Percentiles rank a stretch among this genome's conserved stretches.
Evolutionary conservation across 495 filamentous ascomycete species (phyloP).

Genomic region (Diplogelasinospora grovesii): DNA sequence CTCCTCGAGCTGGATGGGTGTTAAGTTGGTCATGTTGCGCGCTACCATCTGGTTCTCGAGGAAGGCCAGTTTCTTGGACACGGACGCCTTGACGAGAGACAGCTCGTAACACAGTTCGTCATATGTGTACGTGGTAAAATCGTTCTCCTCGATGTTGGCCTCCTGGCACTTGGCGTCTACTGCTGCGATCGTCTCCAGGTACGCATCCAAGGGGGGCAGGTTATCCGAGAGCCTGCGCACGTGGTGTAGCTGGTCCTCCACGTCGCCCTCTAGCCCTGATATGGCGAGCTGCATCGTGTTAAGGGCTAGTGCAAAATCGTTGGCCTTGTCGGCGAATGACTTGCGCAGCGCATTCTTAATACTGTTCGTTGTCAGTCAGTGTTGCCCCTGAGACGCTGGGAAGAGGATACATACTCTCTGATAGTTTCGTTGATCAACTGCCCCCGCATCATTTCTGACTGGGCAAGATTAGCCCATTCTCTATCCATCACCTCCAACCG

Average conservation of each 20-base stretch:
- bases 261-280: constrained; percentile 88
- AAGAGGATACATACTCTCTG: constrained; percentile 57
- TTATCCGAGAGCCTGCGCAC: constrained; percentile 73
- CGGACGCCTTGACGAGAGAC: constrained; percentile 79
- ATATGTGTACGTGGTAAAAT: constrained; percentile 95
- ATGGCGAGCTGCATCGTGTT: constrained; percentile 91
- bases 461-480: constrained; percentile 72
- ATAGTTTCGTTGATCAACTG: constrained; percentile 97
- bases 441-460: constrained; percentile 76
- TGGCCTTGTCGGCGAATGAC: constrained; percentile 91
- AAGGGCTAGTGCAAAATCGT: constrained; percentile 90
- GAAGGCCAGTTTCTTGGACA: constrained; percentile 92
- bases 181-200: constrained; percentile 72
- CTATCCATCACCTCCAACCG: constrained; percentile 70
- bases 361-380: constrained; percentile 29
- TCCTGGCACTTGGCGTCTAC: constrained; percentile 85
- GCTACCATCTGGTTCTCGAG: constrained; percentile 95
- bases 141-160: constrained; percentile 98
- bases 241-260: constrained; percentile 86
- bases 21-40: constrained; percentile 96
- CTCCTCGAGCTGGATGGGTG: constrained; percentile 94
- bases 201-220: constrained; percentile 79
- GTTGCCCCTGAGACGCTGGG: not conserved
- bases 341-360: constrained; percentile 93
- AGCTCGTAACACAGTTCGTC: constrained; percentile 95